Evolutionary conservation across 345 rosid species (phyloP).

Genomic region (Populus simonii): DNA sequence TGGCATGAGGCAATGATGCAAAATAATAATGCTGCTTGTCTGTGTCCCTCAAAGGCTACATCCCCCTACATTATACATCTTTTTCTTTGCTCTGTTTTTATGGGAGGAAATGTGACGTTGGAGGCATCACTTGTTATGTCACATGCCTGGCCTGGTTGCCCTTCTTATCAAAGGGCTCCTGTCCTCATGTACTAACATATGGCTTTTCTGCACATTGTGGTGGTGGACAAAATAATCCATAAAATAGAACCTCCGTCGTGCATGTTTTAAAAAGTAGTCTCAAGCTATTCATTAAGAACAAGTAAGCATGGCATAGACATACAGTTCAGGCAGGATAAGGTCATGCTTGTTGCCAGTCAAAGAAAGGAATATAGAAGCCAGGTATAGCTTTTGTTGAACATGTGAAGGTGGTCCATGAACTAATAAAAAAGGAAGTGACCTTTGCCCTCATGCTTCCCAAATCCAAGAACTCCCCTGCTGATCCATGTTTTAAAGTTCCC

Average conservation of each 20-base stretch:
- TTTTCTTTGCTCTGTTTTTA: background rate
- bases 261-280: background rate
- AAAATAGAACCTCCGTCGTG: background rate
- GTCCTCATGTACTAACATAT: background rate
- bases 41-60: slow-evolving; percentile 20
- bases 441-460: slow-evolving; percentile 25
- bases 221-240: background rate
- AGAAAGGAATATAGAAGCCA: background rate
- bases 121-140: slow-evolving; percentile 19
- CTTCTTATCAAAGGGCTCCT: slow-evolving; percentile 15
- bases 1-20: slow-evolving; percentile 33
- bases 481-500: slow-evolving; percentile 28
- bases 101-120: slow-evolving; percentile 1
- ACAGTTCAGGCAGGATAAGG: background rate
- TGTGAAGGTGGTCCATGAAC: slow-evolving; percentile 8
- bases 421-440: background rate
- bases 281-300: background rate
- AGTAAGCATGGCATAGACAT: background rate
- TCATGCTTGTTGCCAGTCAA: background rate
- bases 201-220: background rate
- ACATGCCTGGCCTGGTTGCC: slow-evolving; percentile 23
- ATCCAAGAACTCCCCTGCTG: slow-evolving; percentile 1
- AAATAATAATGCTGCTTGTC: slow-evolving; percentile 30
- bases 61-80: background rate
- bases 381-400: background rate